Evolutionary conservation across 805 yeast species (phyloP), one percentile per base, ranked within the genome.

Genomic region (Geotrichum ghanense): DNA sequence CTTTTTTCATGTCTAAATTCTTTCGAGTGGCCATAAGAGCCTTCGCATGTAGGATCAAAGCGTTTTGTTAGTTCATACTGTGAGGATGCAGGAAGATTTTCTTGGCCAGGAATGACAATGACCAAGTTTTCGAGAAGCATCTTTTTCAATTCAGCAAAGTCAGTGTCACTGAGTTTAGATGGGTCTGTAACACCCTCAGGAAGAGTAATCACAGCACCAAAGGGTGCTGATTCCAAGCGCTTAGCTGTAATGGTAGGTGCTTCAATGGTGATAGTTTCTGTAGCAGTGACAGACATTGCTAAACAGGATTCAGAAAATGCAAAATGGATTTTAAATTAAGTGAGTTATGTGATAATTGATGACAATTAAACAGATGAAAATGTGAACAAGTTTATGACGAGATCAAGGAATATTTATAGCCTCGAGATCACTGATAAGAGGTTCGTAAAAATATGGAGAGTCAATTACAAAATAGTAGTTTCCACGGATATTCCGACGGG

Each of bases 11-110:
- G 79, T 52, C 81, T 75, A 62, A 79, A 77, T 50, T 83, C 82
- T 60, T 84, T 82, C 48, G 90, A 89, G 57, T 87, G 95, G 25
- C 95, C 95, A 56, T 87, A 87, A 20, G 75, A 74, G 39, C 83
- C 80, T n/a, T 57, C 57, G 48, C 79, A 71, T 2, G 85, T 68
- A 21, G 90, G 87, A 57, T 87, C 95, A 58, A 86, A 82, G 56
- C 83, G 74, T 50, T 81, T 74, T 24, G 95, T 87, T 45, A 87
- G 70, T 22, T 71, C 64, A 65, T 81, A 84, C 64, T 87, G 95
- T 1, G 89, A 79, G 47, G 74, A 69, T 24, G 95, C 94, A 2
- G 78, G 52, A 35, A 87, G 70, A 4, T 76, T 66, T n/a, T 70
- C 76, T 64, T 83, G 90, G 39, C 72, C 71, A 40, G 90, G 90